Conservation (phyloP, 352 stramenopile species). For the Sclerospora graminicola region DNA sequence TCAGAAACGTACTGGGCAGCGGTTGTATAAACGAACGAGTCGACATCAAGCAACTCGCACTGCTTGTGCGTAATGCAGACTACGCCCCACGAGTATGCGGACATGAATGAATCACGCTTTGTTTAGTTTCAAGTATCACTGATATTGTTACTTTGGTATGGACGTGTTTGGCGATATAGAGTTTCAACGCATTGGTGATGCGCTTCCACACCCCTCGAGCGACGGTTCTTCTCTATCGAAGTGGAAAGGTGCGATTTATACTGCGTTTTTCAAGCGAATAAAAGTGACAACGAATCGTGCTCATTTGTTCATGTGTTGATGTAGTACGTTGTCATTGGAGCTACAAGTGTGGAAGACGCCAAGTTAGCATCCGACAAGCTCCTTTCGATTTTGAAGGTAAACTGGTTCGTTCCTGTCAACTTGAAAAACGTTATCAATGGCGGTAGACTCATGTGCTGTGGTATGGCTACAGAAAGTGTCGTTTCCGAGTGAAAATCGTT, state of each 20-base stretch:
- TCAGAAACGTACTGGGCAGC: slow-evolving; percentile 55
- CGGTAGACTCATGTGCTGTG: no score
- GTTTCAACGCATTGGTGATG: slow-evolving; percentile 56
- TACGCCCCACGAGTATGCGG: slow-evolving; percentile 40
- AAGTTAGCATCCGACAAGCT: slow-evolving; percentile 45
- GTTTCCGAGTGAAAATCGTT: slow-evolving; percentile 30
- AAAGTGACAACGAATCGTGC: background rate
- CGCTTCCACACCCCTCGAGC: slow-evolving; percentile 47
- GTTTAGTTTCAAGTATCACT: background rate
- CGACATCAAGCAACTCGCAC: slow-evolving; percentile 50
- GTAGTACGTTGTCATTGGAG: slow-evolving; percentile 58
- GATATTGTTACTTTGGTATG: background rate
- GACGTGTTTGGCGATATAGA: slow-evolving; percentile 10
- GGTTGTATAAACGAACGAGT: slow-evolving; percentile 39
- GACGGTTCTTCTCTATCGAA: slow-evolving; percentile 51
- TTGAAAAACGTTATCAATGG: background rate
- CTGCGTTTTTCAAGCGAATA: background rate
- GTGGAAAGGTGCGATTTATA: slow-evolving; percentile 36
- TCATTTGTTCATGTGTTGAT: background rate
- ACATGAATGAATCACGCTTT: background rate
- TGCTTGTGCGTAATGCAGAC: slow-evolving; percentile 63
- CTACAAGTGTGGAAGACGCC: slow-evolving; percentile 28
- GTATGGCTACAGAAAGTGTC: slow-evolving; percentile 52
- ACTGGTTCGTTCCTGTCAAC: background rate
- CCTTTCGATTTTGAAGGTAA: slow-evolving; percentile 42